Evolutionary conservation across 2,329 filamentous ascomycete species (phyloP).

Genomic region (Dryadomyces quercivorus): DNA sequence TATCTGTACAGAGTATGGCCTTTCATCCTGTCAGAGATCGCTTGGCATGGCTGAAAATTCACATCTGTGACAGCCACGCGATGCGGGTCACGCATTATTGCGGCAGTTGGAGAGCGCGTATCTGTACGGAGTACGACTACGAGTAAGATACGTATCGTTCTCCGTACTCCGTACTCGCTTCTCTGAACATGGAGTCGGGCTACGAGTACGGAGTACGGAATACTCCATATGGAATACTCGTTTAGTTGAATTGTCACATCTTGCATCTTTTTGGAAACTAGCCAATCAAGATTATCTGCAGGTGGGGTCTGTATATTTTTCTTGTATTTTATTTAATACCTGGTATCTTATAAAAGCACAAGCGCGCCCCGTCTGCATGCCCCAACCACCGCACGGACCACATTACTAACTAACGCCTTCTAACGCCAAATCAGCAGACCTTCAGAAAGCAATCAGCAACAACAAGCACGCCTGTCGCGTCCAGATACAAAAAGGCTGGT

Average conservation of each 20-base stretch:
- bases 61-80: not conserved
- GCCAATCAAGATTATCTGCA: not conserved
- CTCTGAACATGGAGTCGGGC: not conserved
- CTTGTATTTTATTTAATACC: not conserved
- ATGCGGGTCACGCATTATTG: not conserved
- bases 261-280: not conserved
- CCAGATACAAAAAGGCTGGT: slow-evolving; percentile 48
- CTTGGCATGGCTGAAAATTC: not conserved
- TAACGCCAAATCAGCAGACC: slow-evolving; percentile 13
- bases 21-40: not conserved
- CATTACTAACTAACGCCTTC: not conserved
- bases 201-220: not conserved
- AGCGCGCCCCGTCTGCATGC: not conserved
- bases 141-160: not conserved
- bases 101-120: no score
- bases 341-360: not conserved
- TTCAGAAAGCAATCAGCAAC: slow-evolving; percentile 39
- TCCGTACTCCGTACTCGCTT: not conserved
- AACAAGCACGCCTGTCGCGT: slow-evolving; percentile 34
- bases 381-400: slow-evolving; percentile 8
- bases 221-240: not conserved
- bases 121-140: no score
- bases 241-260: not conserved
- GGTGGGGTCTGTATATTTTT: not conserved
- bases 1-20: not conserved